A percentile compares a stretch with the other conserved stretches of the same genome.
Evolutionary conservation across 2,329 filamentous ascomycete species (phyloP).

Genomic region (Pseudogymnoascus destructans): DNA sequence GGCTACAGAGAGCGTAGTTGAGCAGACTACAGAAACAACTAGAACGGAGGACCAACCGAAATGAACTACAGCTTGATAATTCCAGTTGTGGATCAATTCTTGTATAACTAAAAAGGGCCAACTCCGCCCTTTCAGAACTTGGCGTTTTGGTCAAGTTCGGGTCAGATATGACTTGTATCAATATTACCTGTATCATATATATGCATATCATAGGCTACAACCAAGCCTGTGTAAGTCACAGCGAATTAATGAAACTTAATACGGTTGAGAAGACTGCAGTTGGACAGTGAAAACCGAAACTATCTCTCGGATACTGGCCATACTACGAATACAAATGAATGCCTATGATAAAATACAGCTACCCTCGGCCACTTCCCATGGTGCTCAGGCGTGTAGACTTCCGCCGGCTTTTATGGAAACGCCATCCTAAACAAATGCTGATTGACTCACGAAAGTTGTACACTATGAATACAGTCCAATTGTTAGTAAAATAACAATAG

Average conservation of each 20-base stretch:
- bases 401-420: not conserved
- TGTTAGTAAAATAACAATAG: not conserved
- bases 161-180: constrained; percentile 2
- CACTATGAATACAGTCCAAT: not conserved
- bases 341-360: not conserved
- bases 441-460: not conserved
- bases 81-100: not conserved
- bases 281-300: not conserved
- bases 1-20: not conserved
- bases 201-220: not conserved
- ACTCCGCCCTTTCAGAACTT: not conserved
- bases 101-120: constrained; percentile 3
- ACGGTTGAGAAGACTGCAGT: not conserved
- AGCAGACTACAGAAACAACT: not conserved
- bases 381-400: not conserved
- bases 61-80: not conserved
- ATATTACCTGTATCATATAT: not conserved
- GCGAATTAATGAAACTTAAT: constrained; percentile 3
- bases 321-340: not conserved
- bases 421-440: not conserved
- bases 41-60: not conserved
- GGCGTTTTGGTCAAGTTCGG: not conserved
- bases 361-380: not conserved
- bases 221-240: not conserved
- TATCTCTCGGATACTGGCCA: not conserved